These are phyloP conservation scores for Seiridium cupressi DNA, from an alignment of 2,329 filamentous ascomycete species.

Conservation along the genomic window DNA sequence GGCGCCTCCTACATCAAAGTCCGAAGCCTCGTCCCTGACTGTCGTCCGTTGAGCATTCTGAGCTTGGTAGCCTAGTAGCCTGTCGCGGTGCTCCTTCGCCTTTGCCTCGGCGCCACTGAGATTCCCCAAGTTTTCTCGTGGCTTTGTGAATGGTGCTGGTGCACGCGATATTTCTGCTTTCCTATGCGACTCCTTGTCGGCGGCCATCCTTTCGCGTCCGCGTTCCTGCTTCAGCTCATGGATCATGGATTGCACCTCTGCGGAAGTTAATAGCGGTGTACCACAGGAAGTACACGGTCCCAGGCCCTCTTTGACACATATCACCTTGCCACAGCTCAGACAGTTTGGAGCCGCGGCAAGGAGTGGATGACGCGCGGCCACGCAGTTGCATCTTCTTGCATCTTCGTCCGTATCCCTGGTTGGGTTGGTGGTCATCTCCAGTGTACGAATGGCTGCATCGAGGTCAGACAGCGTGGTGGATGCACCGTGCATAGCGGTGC, in stretches of 20 bases:
- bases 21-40: constrained; percentile 78
- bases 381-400: constrained; percentile 78
- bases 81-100: constrained; percentile 78
- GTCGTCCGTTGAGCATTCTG: constrained; percentile 83
- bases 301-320: constrained; percentile 90
- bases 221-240: constrained; percentile 79
- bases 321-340: constrained; percentile 86
- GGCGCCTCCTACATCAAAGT: constrained; percentile 53
- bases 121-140: constrained; percentile 34
- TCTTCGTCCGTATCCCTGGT: constrained; percentile 56
- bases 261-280: constrained; percentile 65
- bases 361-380: constrained; percentile 82
- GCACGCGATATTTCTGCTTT: constrained; percentile 63
- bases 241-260: constrained; percentile 84
- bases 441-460: constrained; percentile 78
- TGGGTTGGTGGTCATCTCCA: constrained; percentile 92
- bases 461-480: constrained; percentile 70
- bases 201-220: constrained; percentile 80
- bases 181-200: constrained; percentile 70
- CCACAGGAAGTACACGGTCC: constrained; percentile 93
- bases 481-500: constrained; percentile 77
- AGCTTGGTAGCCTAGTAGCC: constrained; percentile 76
- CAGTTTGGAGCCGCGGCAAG: constrained; percentile 93
- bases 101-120: constrained; percentile 59
- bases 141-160: constrained; percentile 58